Base-by-base conservation (phyloP, 1,284 basidiomycete species). In the Rhodotorula glutinis region DNA sequence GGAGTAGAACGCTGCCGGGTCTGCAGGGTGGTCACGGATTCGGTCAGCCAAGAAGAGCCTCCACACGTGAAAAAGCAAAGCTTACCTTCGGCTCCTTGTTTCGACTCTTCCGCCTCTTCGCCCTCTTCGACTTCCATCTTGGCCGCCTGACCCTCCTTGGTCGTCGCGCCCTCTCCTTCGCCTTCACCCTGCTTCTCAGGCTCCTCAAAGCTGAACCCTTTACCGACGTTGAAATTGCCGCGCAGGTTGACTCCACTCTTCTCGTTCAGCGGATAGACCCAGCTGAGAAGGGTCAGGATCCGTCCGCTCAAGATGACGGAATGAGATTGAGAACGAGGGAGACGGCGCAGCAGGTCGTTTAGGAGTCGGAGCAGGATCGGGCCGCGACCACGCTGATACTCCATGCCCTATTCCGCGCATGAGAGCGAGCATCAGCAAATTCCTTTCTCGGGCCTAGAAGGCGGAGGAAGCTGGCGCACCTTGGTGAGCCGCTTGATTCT, bases 241-340 rank as follows among this genome's bases (percentile, higher is more conserved):
- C 90, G 82, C 69, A 94, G 78, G 78, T 95, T 95, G 54, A 95
- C 91, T 46, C 92, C 91, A 77, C 90, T 92, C 56, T 91, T 82
- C 78, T 95, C 92, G 3, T 89, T 88, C 14, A 95, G 79, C 7
- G 91, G 90, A 75, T 93, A 94, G 1, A 92, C 90, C 1, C 84
- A 85, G 68, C 88, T 90, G 56, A 95, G 80, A 77, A 93, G 90
- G 2, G 88, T 89, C 75, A 93, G 82, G 75, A 95, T 92, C 2
- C 91, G 84, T 3, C 92, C 92, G 71, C 89, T 91, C 77, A 95
- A 91, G 73, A 89, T 85, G 4, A 91, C 91, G 60, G 80, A 76
- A 46, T 86, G 87, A 14, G 85, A 83, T 59, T 90, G 90, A 76
- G 87, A 89, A 79, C 91, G 91, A 33, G 89, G 90, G 19, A 94